Evolutionary conservation across 805 yeast species (phyloP).

Genomic region (Limtongozyma cylindracea): DNA sequence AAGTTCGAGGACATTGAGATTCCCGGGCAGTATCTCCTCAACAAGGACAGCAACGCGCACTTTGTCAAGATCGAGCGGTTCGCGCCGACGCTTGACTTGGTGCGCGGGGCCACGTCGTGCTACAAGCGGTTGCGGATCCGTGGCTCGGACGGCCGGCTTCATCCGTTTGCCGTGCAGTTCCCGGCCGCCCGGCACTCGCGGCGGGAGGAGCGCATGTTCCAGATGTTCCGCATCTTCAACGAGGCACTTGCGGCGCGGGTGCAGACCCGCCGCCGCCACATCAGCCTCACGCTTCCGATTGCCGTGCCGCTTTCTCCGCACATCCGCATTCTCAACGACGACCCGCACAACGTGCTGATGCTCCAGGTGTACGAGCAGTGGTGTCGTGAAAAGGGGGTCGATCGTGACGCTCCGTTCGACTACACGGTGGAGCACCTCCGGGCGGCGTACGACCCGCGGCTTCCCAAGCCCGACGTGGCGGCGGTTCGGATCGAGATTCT

Average conservation of each 20-base stretch:
- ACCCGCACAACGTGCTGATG: slow-evolving; percentile 47
- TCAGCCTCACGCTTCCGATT: slow-evolving; percentile 67
- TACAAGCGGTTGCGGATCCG: slow-evolving; percentile 72
- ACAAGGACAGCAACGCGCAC: slow-evolving; percentile 72
- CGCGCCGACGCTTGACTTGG: slow-evolving; percentile 66
- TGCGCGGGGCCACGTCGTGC: slow-evolving; percentile 77
- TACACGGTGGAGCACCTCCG: slow-evolving; percentile 67
- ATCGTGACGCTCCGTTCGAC: slow-evolving; percentile 76
- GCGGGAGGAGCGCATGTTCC: slow-evolving; percentile 86
- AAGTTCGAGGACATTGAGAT: slow-evolving; percentile 93
- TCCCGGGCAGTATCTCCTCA: slow-evolving; percentile 86
- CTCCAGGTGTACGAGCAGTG: slow-evolving; percentile 72
- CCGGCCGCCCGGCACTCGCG: slow-evolving; percentile 97
- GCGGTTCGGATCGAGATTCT: slow-evolving; percentile 80
- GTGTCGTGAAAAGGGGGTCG: slow-evolving; percentile 47
- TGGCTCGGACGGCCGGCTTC: slow-evolving; percentile 82
- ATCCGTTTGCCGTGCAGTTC: slow-evolving; percentile 86
- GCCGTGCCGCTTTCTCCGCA: slow-evolving; percentile 92
- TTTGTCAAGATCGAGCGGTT: slow-evolving; percentile 86
- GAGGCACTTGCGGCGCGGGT: slow-evolving; percentile 58
- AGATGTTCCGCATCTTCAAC: slow-evolving; percentile 72
- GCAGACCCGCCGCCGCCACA: slow-evolving; percentile 67
- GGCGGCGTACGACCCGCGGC: slow-evolving; percentile 79
- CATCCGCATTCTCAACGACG: slow-evolving; percentile 72
- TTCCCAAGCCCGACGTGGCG: slow-evolving; percentile 80